phyloP scores from a whole-genome alignment of 78 protist species.

The Pigoraptor vietnamica region DNA sequence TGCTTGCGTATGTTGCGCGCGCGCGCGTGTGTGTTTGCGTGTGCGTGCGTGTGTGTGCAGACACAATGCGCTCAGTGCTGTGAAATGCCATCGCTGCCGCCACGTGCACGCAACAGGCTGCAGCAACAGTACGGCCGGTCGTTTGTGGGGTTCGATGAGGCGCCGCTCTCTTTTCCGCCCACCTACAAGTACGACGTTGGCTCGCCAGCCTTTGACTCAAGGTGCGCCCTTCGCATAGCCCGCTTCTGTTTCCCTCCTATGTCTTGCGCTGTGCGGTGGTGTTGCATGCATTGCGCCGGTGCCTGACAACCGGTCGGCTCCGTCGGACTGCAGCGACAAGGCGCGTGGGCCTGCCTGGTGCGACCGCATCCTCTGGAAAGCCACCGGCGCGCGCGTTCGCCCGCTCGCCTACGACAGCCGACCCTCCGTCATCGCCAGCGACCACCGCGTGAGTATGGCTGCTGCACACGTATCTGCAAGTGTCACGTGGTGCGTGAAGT shows the following conservation, averaged over 20 bases:
- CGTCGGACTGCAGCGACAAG: too few relatives aligned
- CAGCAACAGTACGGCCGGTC: slow-evolving; percentile 26
- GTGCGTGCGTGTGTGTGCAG: neutral
- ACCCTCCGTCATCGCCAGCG: neutral
- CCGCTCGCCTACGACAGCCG: neutral
- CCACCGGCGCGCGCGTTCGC: neutral
- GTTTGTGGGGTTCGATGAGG: slow-evolving; percentile 76
- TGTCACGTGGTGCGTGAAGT: too few relatives aligned
- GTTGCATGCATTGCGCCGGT: too few relatives aligned
- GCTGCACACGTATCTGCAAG: neutral
- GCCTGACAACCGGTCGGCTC: too few relatives aligned
- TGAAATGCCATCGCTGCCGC: too few relatives aligned
- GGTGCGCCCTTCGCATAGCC: neutral
- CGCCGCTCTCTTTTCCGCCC: slow-evolving; percentile 74
- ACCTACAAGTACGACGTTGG: slow-evolving; percentile 85
- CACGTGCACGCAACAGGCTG: neutral
- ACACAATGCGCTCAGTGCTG: too few relatives aligned
- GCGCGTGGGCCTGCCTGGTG: slow-evolving; percentile 78
- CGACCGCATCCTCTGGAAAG: slow-evolving; percentile 19
- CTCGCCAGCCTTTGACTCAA: slow-evolving; percentile 10
- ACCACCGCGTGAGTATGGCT: neutral
- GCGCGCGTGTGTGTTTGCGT: neutral
- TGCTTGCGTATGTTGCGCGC: too few relatives aligned
- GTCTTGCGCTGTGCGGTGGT: too few relatives aligned
- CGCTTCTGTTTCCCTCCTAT: neutral